Conservation (phyloP, 495 filamentous ascomycete species). For the Neurospora cerealis region DNA sequence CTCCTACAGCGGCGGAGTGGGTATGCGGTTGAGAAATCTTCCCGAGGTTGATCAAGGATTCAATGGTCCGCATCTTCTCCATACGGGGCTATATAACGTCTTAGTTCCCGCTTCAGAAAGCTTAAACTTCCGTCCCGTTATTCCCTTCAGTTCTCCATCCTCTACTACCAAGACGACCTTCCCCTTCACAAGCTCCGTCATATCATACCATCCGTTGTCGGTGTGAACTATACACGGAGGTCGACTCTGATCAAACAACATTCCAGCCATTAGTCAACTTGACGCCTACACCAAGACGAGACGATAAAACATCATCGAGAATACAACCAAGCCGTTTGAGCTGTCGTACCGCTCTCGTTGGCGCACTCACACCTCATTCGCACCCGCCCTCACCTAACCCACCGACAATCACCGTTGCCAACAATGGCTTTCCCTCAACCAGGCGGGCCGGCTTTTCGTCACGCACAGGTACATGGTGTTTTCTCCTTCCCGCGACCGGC, state of each 20-base stretch:
- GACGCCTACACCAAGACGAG: background rate
- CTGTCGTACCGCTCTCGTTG: background rate
- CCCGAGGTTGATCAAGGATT: background rate
- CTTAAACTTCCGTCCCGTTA: background rate
- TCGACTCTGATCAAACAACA: background rate
- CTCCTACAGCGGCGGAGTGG: background rate
- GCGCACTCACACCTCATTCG: background rate
- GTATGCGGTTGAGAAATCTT: background rate
- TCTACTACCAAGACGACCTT: background rate
- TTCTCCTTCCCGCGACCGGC: background rate
- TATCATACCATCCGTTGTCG: background rate
- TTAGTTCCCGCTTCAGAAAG: background rate
- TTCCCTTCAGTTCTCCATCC: background rate
- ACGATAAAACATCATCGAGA: background rate
- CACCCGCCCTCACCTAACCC: background rate
- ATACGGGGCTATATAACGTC: background rate
- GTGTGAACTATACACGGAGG: background rate
- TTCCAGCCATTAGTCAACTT: background rate
- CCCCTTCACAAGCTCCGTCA: background rate
- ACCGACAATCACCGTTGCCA: background rate
- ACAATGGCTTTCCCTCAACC: slow-evolving; percentile 17
- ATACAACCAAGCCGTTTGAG: background rate
- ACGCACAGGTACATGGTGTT: slow-evolving; percentile 19
- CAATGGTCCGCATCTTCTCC: background rate
- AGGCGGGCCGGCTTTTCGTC: slow-evolving; percentile 13